A percentile compares a stretch with the other conserved stretches of the same genome.
Conservation (phyloP, 108 stramenopile species). For the Epithemia pelagica region DNA sequence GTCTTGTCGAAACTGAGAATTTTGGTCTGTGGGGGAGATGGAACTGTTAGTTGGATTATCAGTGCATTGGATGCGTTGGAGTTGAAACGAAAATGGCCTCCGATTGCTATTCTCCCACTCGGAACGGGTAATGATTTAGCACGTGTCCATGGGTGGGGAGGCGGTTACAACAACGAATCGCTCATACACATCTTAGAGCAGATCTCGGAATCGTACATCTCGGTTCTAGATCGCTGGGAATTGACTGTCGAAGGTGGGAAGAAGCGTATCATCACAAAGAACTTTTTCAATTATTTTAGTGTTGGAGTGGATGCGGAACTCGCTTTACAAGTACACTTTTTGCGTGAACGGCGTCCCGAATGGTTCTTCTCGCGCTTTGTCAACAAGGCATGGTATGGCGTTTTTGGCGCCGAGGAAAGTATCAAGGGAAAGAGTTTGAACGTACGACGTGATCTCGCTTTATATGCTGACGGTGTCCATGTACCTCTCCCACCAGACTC, state of each 20-base stretch:
- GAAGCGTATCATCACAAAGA: conserved; percentile 41
- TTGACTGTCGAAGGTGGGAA: conserved; percentile 45
- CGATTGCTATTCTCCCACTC: conserved; percentile 84
- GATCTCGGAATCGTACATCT: conserved; percentile 66
- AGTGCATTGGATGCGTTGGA: conserved; percentile 72
- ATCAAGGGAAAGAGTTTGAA: conserved; percentile 59
- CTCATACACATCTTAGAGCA: conserved; percentile 66
- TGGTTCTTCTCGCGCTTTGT: conserved; percentile 81
- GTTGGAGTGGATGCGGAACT: conserved; percentile 89
- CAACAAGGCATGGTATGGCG: conserved; percentile 87
- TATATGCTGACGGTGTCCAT: conserved; percentile 82
- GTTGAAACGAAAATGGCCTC: conserved; percentile 65
- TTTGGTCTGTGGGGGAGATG: conserved; percentile 87
- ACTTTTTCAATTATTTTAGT: conserved; percentile 84
- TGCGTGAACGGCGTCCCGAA: conserved; percentile 67
- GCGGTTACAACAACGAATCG: conserved; percentile 80
- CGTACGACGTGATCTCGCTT: conserved; percentile 61
- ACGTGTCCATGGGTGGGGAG: conserved; percentile 78
- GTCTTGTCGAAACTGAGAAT: conserved; percentile 60
- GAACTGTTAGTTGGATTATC: conserved; percentile 91
- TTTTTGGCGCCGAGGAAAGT: conserved; percentile 84
- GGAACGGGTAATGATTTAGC: conserved; percentile 91
- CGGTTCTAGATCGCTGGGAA: conserved; percentile 80
- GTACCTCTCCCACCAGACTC: conserved; percentile 77
- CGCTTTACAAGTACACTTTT: conserved; percentile 75